Evolutionary conservation across 2,329 filamentous ascomycete species (phyloP), one percentile per base, ranked within the genome.

Genomic region (Calonectria naviculata): DNA sequence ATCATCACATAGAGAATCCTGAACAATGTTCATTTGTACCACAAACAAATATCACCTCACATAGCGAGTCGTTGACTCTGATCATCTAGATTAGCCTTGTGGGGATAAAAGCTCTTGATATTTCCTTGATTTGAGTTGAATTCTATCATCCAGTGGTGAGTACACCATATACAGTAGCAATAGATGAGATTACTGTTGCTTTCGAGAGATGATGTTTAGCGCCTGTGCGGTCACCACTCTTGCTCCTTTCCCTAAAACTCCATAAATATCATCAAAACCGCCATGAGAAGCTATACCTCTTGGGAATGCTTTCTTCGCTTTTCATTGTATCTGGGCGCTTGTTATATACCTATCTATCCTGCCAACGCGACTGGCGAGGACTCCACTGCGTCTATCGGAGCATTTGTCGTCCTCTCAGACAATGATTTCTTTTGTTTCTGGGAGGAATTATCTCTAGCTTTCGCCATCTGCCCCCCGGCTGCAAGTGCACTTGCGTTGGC

Each of bases 401-500:
- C 72, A 29, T 65, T 62, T 24, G 77, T 74, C 24, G 78, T 79
- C 38, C 83, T 77, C 44, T 84, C 80, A 17, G 84, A 85, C n/a
- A 84, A 74, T 5, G 78, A 68, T 69, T 80, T 82, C 71, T 81
- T 84, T 42, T 79, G 81, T 44, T 80, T 81, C 28, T 81, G 78
- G 42, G 79, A 74, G 10, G 74, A 74, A 29, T 76, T 76, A 72
- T 83, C 75, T 58, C 83, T 82, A 38, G 81, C 81, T 64, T 84
- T 81, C n/a, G 79, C 82, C 78, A 84, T 84, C 62, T 86, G 83
- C 1, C 86, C 86, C 12, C 85, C 85, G 1, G 87, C 87, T n/a
- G 84, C 87, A 58, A 87, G 74, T 1, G 87, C 87, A 41, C 82
- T 85, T 26, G 81, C 76, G 56, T 83, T 84, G 31, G 76, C 71